Base-by-base conservation (phyloP, 495 filamentous ascomycete genomes). In the Hypoxylon crocopeplum region DNA sequence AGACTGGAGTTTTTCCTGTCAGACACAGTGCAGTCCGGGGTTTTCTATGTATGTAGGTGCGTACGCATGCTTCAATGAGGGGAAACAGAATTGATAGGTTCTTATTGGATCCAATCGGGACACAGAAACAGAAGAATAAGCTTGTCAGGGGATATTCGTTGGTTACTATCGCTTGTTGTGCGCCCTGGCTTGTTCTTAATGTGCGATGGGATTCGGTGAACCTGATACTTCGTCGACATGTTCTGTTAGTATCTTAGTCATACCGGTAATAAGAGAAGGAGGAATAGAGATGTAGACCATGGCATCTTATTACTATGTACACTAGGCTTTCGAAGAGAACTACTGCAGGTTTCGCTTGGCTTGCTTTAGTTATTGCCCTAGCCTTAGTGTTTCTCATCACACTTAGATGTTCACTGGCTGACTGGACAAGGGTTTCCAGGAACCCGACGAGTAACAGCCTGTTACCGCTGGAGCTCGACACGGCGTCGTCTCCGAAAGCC, bases 201-300 rank as follows among this genome's bases (percentile, higher is more conserved):
- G n/a, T n/a, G n/a, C n/a, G n/a, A n/a, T 47, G 37, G 25, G 45
- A 47, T 40, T 47, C 20, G 46, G 29, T 21, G 37, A 52, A 33
- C 34, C 32, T 47, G 48, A 30, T 48, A 48, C 56, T 60, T 53
- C 41, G 48, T 41, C 46, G 56, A 52, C 56, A n/a, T 39, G 41
- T 40, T 33, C 16, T 47, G 17, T 27, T 27, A 8, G n/a, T n/a
- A n/a, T n/a, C n/a, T n/a, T n/a, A n/a, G n/a, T n/a, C n/a, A n/a
- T n/a, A n/a, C n/a, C n/a, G n/a, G n/a, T n/a, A n/a, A n/a, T n/a
- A n/a, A n/a, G n/a, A n/a, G n/a, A n/a, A n/a, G n/a, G n/a, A n/a
- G n/a, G n/a, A n/a, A n/a, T n/a, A n/a, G n/a, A n/a, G n/a, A n/a
- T n/a, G n/a, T n/a, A n/a, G n/a, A n/a, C n/a, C n/a, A n/a, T n/a